phyloP scores from a whole-genome alignment of 2,329 filamentous ascomycete genomes.

The Penicillium janthinellum region DNA sequence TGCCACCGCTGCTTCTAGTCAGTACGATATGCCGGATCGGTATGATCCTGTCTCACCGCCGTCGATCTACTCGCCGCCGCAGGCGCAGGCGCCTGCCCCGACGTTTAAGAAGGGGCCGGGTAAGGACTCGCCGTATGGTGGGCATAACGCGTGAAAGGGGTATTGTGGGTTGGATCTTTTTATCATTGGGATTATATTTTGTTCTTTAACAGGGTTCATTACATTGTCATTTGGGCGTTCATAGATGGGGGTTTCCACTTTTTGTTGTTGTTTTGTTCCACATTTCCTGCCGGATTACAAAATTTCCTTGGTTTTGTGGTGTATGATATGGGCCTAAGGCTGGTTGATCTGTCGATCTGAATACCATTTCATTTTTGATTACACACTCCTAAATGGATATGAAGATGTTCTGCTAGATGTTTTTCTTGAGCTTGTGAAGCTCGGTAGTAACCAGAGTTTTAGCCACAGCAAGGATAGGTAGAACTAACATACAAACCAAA shows the following conservation, averaged over 20 bases:
- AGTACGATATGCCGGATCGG: constrained; percentile 32
- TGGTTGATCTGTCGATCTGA: not conserved
- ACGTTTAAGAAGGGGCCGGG: not conserved
- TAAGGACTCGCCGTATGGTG: constrained; percentile 2
- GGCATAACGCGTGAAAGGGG: not conserved
- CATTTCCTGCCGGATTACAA: not conserved
- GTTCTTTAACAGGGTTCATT: not conserved
- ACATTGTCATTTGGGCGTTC: not conserved
- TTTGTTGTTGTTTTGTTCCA: not conserved
- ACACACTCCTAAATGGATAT: too few relatives aligned
- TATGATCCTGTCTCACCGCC: constrained; percentile 75
- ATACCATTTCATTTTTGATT: not conserved
- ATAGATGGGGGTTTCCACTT: not conserved
- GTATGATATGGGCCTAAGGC: not conserved
- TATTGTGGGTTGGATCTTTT: not conserved
- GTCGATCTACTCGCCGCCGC: constrained; percentile 63
- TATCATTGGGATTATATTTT: not conserved
- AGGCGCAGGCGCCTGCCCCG: constrained; percentile 1
- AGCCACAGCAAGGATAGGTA: too few relatives aligned
- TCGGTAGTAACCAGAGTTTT: too few relatives aligned
- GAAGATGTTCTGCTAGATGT: too few relatives aligned
- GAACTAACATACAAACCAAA: too few relatives aligned
- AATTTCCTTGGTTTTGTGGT: not conserved
- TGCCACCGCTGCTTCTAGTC: constrained; percentile 46
- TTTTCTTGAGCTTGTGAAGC: too few relatives aligned